phyloP scores from a whole-genome alignment of 306 rosid species.

The Trifolium repens region DNA sequence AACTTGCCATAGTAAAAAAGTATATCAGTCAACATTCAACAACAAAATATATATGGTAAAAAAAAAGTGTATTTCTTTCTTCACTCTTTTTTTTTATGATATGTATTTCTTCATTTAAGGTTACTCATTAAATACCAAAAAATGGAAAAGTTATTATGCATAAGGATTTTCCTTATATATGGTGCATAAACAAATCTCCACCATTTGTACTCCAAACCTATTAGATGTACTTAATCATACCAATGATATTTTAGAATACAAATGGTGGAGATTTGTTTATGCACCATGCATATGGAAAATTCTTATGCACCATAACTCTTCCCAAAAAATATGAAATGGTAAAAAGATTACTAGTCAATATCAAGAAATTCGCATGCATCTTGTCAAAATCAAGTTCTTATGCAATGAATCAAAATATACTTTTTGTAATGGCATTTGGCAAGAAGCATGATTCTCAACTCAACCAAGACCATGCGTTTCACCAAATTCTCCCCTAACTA shows the following conservation, averaged over 20 bases:
- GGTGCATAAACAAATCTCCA: too few species aligned
- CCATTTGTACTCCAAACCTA: too few species aligned
- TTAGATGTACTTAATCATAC: too few species aligned
- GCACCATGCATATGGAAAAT: too few species aligned
- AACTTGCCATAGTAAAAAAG: neutral
- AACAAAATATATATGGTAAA: neutral
- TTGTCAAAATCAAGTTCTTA: constrained; percentile 13
- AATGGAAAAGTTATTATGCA: too few species aligned
- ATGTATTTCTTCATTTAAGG: neutral
- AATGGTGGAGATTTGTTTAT: too few species aligned
- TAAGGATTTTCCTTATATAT: too few species aligned
- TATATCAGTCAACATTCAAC: neutral
- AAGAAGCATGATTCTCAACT: constrained; percentile 46
- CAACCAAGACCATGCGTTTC: constrained; percentile 43
- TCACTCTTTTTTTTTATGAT: too few species aligned
- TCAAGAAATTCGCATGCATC: constrained; percentile 13
- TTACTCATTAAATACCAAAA: neutral
- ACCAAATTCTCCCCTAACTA: constrained; percentile 46
- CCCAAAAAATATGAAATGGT: neutral
- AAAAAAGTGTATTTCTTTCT: neutral
- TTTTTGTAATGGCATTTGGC: constrained; percentile 43
- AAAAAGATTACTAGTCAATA: neutral
- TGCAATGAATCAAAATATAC: constrained; percentile 32
- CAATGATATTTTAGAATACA: too few species aligned
- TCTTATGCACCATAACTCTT: too few species aligned